These are phyloP conservation scores for Solanum boliviense DNA, from an alignment of 257 asterid species.

Conservation along the genomic window DNA sequence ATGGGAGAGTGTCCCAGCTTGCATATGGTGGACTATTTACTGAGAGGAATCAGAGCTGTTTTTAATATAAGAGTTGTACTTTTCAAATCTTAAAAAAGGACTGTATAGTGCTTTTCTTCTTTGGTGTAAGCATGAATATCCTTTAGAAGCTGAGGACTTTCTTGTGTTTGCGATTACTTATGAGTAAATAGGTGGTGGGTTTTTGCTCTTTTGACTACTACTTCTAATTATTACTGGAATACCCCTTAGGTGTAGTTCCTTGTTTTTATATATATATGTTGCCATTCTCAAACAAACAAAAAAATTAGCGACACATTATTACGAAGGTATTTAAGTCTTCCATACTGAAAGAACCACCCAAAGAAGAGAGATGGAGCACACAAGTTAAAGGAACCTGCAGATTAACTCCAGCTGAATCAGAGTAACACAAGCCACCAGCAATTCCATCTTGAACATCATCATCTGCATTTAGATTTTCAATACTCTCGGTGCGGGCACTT, in stretches of 20 bases:
- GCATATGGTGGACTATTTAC: background rate
- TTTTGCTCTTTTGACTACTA: background rate
- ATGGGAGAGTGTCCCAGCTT: background rate
- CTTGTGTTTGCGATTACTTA: background rate
- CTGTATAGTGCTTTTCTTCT: background rate
- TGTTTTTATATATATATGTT: background rate
- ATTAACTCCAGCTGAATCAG: slow-evolving; percentile 79
- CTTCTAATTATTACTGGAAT: background rate
- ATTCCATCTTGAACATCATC: slow-evolving; percentile 67
- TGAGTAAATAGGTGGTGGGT: background rate
- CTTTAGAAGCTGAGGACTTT: background rate
- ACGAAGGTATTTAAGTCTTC: background rate
- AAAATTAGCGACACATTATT: background rate
- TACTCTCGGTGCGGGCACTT: slow-evolving; percentile 21
- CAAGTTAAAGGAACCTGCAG: slow-evolving; percentile 52
- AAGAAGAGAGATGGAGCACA: background rate
- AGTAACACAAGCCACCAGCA: slow-evolving; percentile 84
- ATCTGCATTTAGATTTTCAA: slow-evolving; percentile 44
- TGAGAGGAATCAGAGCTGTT: background rate
- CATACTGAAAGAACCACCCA: background rate
- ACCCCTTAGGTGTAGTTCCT: background rate
- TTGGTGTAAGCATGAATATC: background rate
- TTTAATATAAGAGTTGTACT: background rate
- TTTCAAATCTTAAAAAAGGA: background rate
- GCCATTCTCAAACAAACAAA: background rate